These are phyloP conservation scores for Epichloe baconii DNA, from an alignment of 2,329 filamentous ascomycete species.

Conservation along the genomic window DNA sequence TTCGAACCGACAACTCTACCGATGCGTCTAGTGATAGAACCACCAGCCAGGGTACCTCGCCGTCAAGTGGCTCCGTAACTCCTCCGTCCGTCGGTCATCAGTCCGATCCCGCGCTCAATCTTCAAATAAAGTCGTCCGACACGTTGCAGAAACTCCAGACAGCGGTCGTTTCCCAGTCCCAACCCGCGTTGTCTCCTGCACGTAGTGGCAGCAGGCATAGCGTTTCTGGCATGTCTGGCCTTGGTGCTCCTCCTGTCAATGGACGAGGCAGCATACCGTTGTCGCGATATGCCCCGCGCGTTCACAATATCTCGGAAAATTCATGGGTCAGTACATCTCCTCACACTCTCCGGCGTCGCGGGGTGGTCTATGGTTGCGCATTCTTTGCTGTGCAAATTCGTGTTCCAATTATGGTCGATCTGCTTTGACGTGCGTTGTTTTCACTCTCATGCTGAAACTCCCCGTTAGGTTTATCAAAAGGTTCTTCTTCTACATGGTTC, in stretches of 20 bases:
- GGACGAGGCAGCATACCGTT: constrained; percentile 44
- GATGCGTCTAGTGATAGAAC: constrained; percentile 49
- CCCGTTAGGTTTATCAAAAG: constrained; percentile 75
- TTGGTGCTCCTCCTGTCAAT: constrained; percentile 41
- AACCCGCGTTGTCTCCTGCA: constrained; percentile 25
- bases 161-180: constrained; percentile 13
- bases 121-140: constrained; percentile 40
- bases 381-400: background rate
- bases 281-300: constrained; percentile 69
- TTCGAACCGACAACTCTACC: constrained; percentile 50
- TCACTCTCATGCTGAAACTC: constrained; percentile 10
- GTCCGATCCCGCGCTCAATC: constrained; percentile 50
- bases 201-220: constrained; percentile 45
- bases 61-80: constrained; percentile 57
- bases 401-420: background rate
- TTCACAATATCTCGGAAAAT: constrained; percentile 67
- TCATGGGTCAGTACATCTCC: constrained; percentile 55
- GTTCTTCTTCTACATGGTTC: constrained; percentile 70
- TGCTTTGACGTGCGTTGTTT: background rate
- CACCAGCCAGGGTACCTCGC: constrained; percentile 43
- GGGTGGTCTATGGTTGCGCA: background rate
- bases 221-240: constrained; percentile 48
- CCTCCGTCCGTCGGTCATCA: constrained; percentile 60
- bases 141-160: constrained; percentile 6
- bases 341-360: background rate